phyloP scores from a whole-genome alignment of 768 basidiomycete species.

The Boletus barrowsii region DNA sequence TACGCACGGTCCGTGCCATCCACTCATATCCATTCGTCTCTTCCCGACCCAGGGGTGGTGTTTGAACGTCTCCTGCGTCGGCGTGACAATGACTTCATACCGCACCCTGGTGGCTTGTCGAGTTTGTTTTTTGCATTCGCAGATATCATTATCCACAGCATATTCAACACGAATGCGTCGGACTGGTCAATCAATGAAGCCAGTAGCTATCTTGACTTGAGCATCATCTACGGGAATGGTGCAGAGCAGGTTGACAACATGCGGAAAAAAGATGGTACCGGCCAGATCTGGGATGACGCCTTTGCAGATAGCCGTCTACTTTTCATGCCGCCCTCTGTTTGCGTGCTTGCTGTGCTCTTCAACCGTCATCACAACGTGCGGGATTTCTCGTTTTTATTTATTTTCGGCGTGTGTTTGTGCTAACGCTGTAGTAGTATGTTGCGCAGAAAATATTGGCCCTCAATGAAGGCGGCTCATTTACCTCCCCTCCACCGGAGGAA shows the following conservation, averaged over 20 bases:
- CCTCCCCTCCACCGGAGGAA: constrained; percentile 15
- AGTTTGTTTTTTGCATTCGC: constrained; percentile 79
- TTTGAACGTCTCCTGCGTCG: constrained; percentile 66
- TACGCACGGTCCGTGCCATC: constrained; percentile 68
- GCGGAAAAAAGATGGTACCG: constrained; percentile 62
- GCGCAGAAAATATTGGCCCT: constrained; percentile 64
- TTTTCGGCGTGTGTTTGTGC: background rate
- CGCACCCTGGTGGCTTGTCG: constrained; percentile 69
- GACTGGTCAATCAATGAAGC: constrained; percentile 58
- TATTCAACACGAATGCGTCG: constrained; percentile 55
- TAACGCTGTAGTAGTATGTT: constrained; percentile 49
- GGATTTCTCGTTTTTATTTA: constrained; percentile 1
- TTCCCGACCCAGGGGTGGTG: constrained; percentile 65
- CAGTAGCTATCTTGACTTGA: constrained; percentile 75
- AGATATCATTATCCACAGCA: constrained; percentile 67
- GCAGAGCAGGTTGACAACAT: constrained; percentile 46
- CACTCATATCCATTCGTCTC: constrained; percentile 37
- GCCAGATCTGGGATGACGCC: constrained; percentile 62
- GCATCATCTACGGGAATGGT: constrained; percentile 67
- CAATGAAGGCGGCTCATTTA: constrained; percentile 59
- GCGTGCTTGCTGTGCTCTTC: constrained; percentile 67
- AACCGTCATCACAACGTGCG: constrained; percentile 72
- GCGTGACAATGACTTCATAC: constrained; percentile 34
- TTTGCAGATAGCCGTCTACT: constrained; percentile 66
- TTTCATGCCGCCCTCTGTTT: constrained; percentile 69